Evolutionary conservation across 208 protist species (phyloP), one percentile per base, ranked within the genome.

Genomic region (Trypanosoma melophagium): DNA sequence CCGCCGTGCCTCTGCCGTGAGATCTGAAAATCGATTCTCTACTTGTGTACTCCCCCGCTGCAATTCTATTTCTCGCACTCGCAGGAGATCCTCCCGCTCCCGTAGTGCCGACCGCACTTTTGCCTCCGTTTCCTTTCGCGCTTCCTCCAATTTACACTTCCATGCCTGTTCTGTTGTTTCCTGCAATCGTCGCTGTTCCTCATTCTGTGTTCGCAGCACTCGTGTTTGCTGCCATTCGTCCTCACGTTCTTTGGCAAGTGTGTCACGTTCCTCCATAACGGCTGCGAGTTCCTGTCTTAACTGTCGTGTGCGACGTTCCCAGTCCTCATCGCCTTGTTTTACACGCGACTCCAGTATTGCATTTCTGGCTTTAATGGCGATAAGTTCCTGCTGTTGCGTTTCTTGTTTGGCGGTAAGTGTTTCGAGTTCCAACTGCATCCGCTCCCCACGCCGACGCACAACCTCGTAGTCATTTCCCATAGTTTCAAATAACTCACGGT

Each of bases 391-490:
- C 19, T 74, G 56, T 16, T 74, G 64, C 10, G 66, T 62, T 4
- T 24, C 57, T 40, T 63, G 24, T 62, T 83, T 68, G 5, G 51
- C n/a, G 17, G 65, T 60, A 14, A 81, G 52, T 16, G 44, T 52
- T 12, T 45, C 64, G 24, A 87, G 54, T 21, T 66, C 54, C 31
- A 76, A 47, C 41, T 63, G 13, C 13, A 35, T 52, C 10, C 24
- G 45, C n/a, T 80, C 71, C 2, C 52, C 25, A 31, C 73, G 63
- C 5, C 55, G 69, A 35, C 73, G 63, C 5, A 67, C 50, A 14
- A 60, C 42, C 35, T 90, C 81, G 47, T 87, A 86, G 61, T 87
- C 79, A 24, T 60, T 41, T 12, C 54, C 59, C 38, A 86, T 66
- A 3, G 25, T 22, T 53, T 82, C 81, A 24, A 87, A 83, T 21